Evolutionary conservation across 306 rosid species (phyloP).

Genomic region (Cucurbita maxima): DNA sequence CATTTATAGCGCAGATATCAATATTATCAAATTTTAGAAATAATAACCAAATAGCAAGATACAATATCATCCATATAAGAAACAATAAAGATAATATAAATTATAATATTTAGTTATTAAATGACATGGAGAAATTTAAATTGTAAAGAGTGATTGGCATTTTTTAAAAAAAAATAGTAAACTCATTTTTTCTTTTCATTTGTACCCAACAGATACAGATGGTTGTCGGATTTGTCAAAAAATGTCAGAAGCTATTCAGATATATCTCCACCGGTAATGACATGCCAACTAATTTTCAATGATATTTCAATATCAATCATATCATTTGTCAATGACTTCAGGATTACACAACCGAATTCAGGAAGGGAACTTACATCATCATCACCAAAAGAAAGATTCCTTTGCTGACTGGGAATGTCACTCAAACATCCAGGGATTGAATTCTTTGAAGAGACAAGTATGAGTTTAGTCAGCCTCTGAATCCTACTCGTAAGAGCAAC

Average conservation of each 20-base stretch:
- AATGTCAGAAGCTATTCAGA: not conserved
- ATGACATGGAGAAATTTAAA: not conserved
- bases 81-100: not conserved
- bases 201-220: not conserved
- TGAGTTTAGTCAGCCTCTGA: conserved; percentile 95
- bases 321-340: not conserved
- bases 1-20: not conserved
- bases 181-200: not conserved
- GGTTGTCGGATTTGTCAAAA: not conserved
- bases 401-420: conserved; percentile 67
- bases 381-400: conserved; percentile 42
- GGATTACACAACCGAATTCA: not conserved
- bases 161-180: not conserved
- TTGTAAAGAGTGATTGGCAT: not conserved
- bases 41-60: not conserved
- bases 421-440: conserved; percentile 66
- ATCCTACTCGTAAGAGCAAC: conserved; percentile 98
- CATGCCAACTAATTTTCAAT: not conserved
- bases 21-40: not conserved
- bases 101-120: not conserved
- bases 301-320: not conserved
- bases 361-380: conserved; percentile 57
- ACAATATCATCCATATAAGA: not conserved
- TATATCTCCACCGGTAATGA: not conserved
- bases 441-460: conserved; percentile 91